Percentiles rank a stretch among this genome's conserved stretches.
phyloP scores from a whole-genome alignment of 345 rosid genomes.

The Melaleuca quinquenervia region DNA sequence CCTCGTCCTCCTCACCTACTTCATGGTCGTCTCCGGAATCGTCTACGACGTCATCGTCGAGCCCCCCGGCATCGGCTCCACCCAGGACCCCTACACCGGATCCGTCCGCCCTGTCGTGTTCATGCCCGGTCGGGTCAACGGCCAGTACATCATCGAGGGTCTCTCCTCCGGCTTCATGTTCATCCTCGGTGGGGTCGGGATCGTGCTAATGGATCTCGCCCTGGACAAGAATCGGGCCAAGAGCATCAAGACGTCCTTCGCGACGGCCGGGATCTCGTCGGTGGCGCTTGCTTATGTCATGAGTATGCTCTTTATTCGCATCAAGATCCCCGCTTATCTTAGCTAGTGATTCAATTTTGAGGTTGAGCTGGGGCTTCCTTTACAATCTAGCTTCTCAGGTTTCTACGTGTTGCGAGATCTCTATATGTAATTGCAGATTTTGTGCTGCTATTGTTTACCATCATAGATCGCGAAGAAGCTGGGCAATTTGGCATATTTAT shows the following conservation, averaged over 20 bases:
- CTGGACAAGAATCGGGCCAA: conserved; percentile 80
- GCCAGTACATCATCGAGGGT: conserved; percentile 97
- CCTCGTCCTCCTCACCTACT: conserved; percentile 85
- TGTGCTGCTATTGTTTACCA: neutral
- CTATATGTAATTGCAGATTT: neutral
- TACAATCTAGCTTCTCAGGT: neutral
- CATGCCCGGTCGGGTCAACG: conserved; percentile 82
- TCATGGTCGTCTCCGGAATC: conserved; percentile 84
- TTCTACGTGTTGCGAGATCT: neutral
- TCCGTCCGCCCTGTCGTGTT: conserved; percentile 86
- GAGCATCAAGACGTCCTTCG: conserved; percentile 69
- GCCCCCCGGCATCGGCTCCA: conserved; percentile 97
- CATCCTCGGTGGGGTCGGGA: conserved; percentile 78
- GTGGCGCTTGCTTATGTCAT: conserved; percentile 66
- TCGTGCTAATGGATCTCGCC: conserved; percentile 78
- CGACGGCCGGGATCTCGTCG: conserved; percentile 67
- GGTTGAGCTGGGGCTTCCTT: neutral
- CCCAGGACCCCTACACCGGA: conserved; percentile 81
- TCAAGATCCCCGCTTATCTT: conserved; percentile 95
- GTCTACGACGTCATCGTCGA: conserved; percentile 91
- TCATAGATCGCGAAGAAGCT: neutral
- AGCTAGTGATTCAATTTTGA: conserved; percentile 13
- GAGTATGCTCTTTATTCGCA: conserved; percentile 95
- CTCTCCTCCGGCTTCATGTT: conserved; percentile 98
- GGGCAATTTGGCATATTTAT: neutral